Conservation (phyloP, 1,139 yeast genomes). For the Pichia inconspicua region DNA sequence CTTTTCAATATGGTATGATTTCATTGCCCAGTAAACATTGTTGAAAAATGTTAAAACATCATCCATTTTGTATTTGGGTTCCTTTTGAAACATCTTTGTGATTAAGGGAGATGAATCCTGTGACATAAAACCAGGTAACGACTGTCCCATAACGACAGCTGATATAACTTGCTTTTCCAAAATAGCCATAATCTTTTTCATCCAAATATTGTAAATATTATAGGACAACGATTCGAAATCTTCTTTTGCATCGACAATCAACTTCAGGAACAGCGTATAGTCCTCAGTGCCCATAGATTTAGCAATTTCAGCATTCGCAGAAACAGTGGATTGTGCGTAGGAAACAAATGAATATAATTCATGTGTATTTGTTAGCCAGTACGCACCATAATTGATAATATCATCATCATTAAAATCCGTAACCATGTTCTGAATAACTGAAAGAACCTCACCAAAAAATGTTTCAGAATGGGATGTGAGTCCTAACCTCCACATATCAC, state of each 20-base stretch:
- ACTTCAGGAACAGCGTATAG: slow-evolving; percentile 79
- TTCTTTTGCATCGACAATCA: slow-evolving; percentile 87
- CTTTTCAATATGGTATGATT: slow-evolving; percentile 78
- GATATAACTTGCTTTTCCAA: slow-evolving; percentile 88
- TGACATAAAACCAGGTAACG: slow-evolving; percentile 92
- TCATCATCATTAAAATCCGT: slow-evolving; percentile 72
- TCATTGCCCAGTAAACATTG: slow-evolving; percentile 89
- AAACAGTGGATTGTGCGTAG: slow-evolving; percentile 84
- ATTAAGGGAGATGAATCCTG: slow-evolving; percentile 82
- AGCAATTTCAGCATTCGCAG: slow-evolving; percentile 71
- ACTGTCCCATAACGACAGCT: slow-evolving; percentile 90
- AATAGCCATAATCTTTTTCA: slow-evolving; percentile 89
- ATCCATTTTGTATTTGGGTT: slow-evolving; percentile 83
- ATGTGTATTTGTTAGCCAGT: slow-evolving; percentile 96
- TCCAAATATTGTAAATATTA: slow-evolving; percentile 95
- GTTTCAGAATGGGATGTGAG: slow-evolving; percentile 87
- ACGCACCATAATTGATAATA: slow-evolving; percentile 86
- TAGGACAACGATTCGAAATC: slow-evolving; percentile 90
- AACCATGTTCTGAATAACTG: slow-evolving; percentile 78
- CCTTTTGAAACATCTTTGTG: slow-evolving; percentile 63
- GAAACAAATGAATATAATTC: slow-evolving; percentile 92
- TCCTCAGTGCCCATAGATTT: slow-evolving; percentile 87
- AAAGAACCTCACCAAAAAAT: slow-evolving; percentile 82
- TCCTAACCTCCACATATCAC: slow-evolving; percentile 98
- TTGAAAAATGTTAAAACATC: slow-evolving; percentile 86